These are phyloP conservation scores for Xylaria intraflava DNA, from an alignment of 495 filamentous ascomycete genomes.

Conservation along the genomic window DNA sequence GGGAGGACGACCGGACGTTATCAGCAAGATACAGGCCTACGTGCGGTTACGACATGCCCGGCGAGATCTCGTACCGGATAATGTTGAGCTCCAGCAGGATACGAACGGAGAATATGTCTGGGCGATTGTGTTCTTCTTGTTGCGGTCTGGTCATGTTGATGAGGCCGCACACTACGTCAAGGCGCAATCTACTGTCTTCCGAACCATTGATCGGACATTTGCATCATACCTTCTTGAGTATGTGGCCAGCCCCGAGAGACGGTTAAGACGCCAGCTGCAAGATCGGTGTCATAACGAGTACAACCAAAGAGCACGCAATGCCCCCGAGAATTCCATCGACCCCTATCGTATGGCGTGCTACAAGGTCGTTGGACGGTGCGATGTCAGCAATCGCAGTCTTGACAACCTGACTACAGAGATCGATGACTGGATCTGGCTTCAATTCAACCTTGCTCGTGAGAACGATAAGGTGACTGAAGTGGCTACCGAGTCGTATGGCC, in stretches of 20 bases:
- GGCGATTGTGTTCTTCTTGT: conserved; percentile 88
- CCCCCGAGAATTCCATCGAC: conserved; percentile 80
- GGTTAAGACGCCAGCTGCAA: conserved; percentile 68
- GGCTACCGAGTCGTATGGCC: conserved; percentile 79
- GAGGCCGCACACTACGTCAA: conserved; percentile 85
- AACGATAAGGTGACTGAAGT: conserved; percentile 74
- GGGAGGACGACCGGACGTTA: conserved; percentile 76
- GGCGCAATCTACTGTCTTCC: conserved; percentile 67
- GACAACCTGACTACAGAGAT: conserved; percentile 74
- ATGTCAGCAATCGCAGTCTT: conserved; percentile 69
- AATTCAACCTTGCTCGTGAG: conserved; percentile 86
- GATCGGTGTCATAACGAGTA: conserved; percentile 85
- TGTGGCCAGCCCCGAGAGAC: conserved; percentile 59
- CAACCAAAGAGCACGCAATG: conserved; percentile 71
- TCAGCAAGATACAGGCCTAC: conserved; percentile 88
- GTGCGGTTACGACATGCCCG: conserved; percentile 67
- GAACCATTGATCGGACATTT: conserved; percentile 85
- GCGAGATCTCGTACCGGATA: conserved; percentile 75
- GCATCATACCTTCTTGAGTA: conserved; percentile 81
- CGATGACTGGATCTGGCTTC: conserved; percentile 96
- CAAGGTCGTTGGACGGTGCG: conserved; percentile 93
- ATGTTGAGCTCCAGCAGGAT: conserved; percentile 61
- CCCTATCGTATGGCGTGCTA: conserved; percentile 97
- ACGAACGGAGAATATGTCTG: conserved; percentile 78
- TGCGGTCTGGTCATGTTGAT: conserved; percentile 73